Conservation (phyloP, 306 rosid species). For the Lagenaria siceraria region DNA sequence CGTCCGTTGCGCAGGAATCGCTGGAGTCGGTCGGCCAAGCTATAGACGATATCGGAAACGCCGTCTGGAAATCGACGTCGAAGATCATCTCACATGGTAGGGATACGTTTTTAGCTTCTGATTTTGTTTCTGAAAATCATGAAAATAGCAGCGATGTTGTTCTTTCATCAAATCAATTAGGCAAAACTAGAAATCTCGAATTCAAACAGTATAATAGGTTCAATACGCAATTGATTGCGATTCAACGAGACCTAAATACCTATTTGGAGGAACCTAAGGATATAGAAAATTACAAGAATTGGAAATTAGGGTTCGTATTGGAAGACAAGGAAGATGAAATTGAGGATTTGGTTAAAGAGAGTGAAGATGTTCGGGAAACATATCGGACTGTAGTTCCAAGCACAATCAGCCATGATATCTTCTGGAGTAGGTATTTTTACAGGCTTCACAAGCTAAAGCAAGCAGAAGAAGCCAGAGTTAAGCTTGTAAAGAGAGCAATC, state of each 20-base stretch:
- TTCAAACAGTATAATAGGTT: slow-evolving; percentile 67
- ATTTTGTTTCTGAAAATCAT: slow-evolving; percentile 36
- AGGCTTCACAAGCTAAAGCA: slow-evolving; percentile 53
- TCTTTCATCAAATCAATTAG: slow-evolving; percentile 10
- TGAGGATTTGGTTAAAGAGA: slow-evolving; percentile 38
- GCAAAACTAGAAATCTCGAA: slow-evolving; percentile 28
- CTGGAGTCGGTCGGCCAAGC: slow-evolving; percentile 93
- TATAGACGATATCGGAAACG: slow-evolving; percentile 75
- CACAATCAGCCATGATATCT: slow-evolving; percentile 33
- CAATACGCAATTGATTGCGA: slow-evolving; percentile 44
- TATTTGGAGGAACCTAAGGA: slow-evolving; percentile 79
- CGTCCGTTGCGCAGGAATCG: slow-evolving; percentile 88
- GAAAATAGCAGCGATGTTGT: slow-evolving; percentile 13
- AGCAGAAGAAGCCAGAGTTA: slow-evolving; percentile 67
- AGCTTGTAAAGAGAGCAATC: slow-evolving; percentile 68
- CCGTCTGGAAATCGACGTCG: slow-evolving; percentile 87
- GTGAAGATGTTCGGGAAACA: slow-evolving; percentile 38
- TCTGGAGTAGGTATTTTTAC: slow-evolving; percentile 78
- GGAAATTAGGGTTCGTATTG: slow-evolving; percentile 64
- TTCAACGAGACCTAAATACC: slow-evolving; percentile 54
- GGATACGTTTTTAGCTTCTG: slow-evolving; percentile 38
- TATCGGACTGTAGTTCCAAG: slow-evolving; percentile 46
- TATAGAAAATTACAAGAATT: slow-evolving; percentile 35
- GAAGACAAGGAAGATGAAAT: slow-evolving; percentile 51
- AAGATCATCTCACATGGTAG: slow-evolving; percentile 70